Evolutionary conservation across 805 yeast species (phyloP), one percentile per base, ranked within the genome.

Genomic region (Ogataea methanolica): DNA sequence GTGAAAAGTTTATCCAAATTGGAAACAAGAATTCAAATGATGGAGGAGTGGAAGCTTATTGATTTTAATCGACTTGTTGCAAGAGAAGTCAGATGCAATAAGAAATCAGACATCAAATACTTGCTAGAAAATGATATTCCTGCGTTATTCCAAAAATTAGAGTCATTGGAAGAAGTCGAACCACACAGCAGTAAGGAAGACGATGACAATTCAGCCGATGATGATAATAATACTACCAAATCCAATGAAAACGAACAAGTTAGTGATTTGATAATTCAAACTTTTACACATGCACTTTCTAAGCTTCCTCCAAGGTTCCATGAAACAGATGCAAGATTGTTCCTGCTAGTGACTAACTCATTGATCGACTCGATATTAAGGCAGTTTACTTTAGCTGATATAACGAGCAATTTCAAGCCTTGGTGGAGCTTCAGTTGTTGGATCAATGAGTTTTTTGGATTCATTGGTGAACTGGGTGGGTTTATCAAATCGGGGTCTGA

Each of bases 341-440:
- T 83, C 54, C 56, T 82, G 19, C 64, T 83, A 43, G 72, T 79
- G 41, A 65, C 78, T 40, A 76, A 78, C 42, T 74, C 80, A 11
- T 57, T 83, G 9, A 67, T 82, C 43, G 81, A 85, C 6, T 72
- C 81, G 14, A 77, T 84, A 17, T 65, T 82, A 37, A 69, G 88
- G 50, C 88, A 83, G 55, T 73, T 85, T 49, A 77, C 85, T 33
- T 66, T 79, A 47, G 70, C 70, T 22, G 81, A 82, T 2, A 82
- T 81, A 6, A 44, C 48, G 7, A 73, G 74, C 39, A 76, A 83
- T 2, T 83, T 85, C 60, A 82, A 81, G 9, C 78, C 81, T 2
- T 86, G 92, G 92, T 85, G 89, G 88, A 73, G 79, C 39, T 70
- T 84, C 3, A 70, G 86, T 47, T 81, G 89, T 60, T 86, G 92